Evolutionary conservation across 2,329 filamentous ascomycete genomes (phyloP).

Genomic region (Juglanconis sp.): DNA sequence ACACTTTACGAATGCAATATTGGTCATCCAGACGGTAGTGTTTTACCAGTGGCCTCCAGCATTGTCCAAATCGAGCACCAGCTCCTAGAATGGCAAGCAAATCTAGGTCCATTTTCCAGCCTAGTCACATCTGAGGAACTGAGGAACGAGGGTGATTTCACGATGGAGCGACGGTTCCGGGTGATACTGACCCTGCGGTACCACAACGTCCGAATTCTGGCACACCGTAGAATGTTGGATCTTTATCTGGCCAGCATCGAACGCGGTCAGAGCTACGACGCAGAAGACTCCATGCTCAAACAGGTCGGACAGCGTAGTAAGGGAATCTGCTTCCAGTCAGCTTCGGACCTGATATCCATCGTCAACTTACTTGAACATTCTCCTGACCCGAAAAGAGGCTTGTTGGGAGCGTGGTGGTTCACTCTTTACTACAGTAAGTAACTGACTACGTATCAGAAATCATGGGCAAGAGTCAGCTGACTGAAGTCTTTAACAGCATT

Average conservation of each 20-base stretch:
- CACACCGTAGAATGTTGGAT: conserved; percentile 29
- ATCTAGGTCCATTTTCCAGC: conserved; percentile 27
- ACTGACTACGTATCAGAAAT: no score
- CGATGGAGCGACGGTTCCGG: conserved; percentile 30
- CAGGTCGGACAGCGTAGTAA: conserved; percentile 23
- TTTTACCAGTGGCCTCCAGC: conserved; percentile 26
- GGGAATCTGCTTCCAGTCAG: conserved; percentile 22
- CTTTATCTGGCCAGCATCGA: conserved; percentile 19
- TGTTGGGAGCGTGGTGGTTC: conserved; percentile 32
- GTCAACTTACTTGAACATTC: conserved; percentile 20
- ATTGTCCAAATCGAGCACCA: conserved; percentile 37
- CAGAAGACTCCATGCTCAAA: conserved; percentile 18
- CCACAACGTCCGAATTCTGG: conserved; percentile 30
- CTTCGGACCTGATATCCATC: conserved; percentile 23
- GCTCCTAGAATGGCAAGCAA: conserved; percentile 34
- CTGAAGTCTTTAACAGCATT: conserved; percentile 13
- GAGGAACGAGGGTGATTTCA: conserved; percentile 16
- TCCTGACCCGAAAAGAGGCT: conserved; percentile 11
- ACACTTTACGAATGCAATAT: conserved; percentile 42
- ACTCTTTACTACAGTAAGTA: conserved; percentile 29
- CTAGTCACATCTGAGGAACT: conserved; percentile 26
- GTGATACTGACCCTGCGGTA: conserved; percentile 36
- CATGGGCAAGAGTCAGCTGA: background rate
- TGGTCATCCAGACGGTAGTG: conserved; percentile 21
- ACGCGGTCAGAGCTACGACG: conserved; percentile 1